A percentile compares a stretch with the other conserved stretches of the same genome.
Evolutionary conservation across 2,329 filamentous ascomycete genomes (phyloP).

Genomic region (Penicillium sp.): DNA sequence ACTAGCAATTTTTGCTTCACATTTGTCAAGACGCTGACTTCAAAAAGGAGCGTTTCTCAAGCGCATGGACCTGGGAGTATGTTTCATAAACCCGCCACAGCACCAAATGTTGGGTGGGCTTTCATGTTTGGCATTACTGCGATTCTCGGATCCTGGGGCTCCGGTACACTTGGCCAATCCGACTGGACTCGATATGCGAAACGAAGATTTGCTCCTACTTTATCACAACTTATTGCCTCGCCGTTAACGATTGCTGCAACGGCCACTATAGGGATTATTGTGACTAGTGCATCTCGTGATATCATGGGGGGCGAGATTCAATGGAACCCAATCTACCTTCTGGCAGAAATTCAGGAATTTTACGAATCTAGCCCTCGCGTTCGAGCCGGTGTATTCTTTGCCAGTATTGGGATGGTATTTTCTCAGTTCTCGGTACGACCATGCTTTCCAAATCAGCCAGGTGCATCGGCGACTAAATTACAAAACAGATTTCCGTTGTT

Average conservation of each 20-base stretch:
- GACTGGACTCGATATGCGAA: slow-evolving; percentile 34
- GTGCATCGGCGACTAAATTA: too few species aligned
- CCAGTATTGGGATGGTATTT: slow-evolving; percentile 38
- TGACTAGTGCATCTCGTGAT: slow-evolving; percentile 39
- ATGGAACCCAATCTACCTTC: slow-evolving; percentile 46
- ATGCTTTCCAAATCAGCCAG: background rate
- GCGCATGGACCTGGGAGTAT: slow-evolving; percentile 24
- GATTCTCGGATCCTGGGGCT: slow-evolving; percentile 30
- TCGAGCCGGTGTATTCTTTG: slow-evolving; percentile 45
- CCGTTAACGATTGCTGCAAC: slow-evolving; percentile 41
- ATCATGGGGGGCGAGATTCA: slow-evolving; percentile 36
- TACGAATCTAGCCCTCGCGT: slow-evolving; percentile 32
- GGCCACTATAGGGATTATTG: slow-evolving; percentile 42
- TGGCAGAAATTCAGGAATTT: slow-evolving; percentile 39
- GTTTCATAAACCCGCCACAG: slow-evolving; percentile 19
- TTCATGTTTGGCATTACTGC: slow-evolving; percentile 32
- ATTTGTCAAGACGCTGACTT: background rate
- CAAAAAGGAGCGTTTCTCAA: slow-evolving; percentile 19
- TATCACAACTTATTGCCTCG: slow-evolving; percentile 16
- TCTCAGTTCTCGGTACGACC: slow-evolving; percentile 38
- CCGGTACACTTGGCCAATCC: slow-evolving; percentile 29
- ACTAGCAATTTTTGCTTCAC: background rate
- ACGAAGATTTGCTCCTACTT: slow-evolving; percentile 27
- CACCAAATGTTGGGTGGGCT: slow-evolving; percentile 19
- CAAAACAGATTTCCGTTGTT: slow-evolving; percentile 39